Percentiles rank a stretch among this genome's conserved stretches.
Evolutionary conservation across 768 basidiomycete species (phyloP).

Genomic region (Lactarius indigo): DNA sequence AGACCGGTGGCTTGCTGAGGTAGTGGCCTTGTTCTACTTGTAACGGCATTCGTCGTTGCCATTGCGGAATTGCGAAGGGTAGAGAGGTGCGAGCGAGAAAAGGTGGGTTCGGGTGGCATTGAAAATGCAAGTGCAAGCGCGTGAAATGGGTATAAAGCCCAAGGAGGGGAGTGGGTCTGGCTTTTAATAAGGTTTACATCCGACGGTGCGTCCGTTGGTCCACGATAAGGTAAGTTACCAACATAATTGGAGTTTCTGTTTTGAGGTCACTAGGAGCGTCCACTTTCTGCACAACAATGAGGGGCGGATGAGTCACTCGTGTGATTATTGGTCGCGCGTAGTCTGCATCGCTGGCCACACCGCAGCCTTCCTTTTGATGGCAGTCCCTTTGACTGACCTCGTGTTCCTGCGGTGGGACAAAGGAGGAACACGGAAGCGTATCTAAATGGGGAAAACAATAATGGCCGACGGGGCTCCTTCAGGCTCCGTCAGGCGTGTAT

Average conservation of each 20-base stretch:
- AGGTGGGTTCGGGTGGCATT: neutral
- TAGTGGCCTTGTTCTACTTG: neutral
- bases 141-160: neutral
- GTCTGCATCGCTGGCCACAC: neutral
- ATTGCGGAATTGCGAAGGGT: neutral
- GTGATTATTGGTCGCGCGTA: neutral
- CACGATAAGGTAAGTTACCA: neutral
- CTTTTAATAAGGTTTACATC: neutral
- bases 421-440: neutral
- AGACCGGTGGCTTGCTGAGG: neutral
- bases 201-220: neutral
- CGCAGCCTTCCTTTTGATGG: constrained; percentile 12
- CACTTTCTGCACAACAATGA: constrained; percentile 12
- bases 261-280: neutral
- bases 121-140: neutral
- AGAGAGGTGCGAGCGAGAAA: neutral
- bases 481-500: neutral
- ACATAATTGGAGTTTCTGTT: constrained; percentile 6
- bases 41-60: neutral
- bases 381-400: constrained; percentile 18
- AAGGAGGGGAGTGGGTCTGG: neutral
- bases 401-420: neutral
- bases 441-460: constrained; percentile 20
- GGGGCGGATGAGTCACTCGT: constrained; percentile 5
- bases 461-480: neutral